Percentiles rank a stretch among this genome's conserved stretches.
These are phyloP conservation scores for Ophiocordyceps australis DNA, from an alignment of 2,329 filamentous ascomycete species.

Conservation along the genomic window DNA sequence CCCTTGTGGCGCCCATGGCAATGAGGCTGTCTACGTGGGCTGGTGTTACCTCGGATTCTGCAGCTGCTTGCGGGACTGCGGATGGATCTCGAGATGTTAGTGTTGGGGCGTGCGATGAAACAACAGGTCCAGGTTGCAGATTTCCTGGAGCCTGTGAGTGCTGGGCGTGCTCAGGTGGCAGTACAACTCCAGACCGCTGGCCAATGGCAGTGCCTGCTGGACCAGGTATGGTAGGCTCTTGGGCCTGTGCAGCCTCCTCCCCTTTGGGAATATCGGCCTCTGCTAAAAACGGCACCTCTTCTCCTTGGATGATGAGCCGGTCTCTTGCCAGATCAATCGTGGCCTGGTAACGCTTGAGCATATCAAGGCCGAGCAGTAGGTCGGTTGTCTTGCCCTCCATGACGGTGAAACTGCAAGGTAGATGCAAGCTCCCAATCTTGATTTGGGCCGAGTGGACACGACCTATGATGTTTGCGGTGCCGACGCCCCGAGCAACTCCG, in stretches of 20 bases:
- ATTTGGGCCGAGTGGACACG: constrained; percentile 92
- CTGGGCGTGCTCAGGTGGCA: constrained; percentile 7
- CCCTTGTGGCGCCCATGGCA: constrained; percentile 57
- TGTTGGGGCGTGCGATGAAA: constrained; percentile 9
- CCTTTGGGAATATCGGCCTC: constrained; percentile 90
- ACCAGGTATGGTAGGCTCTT: constrained; percentile 71
- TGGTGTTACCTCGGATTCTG: constrained; percentile 25
- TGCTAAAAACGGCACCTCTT: constrained; percentile 76
- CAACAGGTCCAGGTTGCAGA: no score
- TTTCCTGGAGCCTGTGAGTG: constrained; percentile 7
- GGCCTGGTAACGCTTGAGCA: constrained; percentile 91
- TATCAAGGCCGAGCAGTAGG: constrained; percentile 80
- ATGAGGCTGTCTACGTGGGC: constrained; percentile 61
- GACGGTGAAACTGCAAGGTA: constrained; percentile 93
- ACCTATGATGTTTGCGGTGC: constrained; percentile 84
- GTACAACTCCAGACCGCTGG: constrained; percentile 61
- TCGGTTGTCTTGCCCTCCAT: constrained; percentile 99
- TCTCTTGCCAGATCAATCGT: constrained; percentile 76
- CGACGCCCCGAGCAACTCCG: constrained; percentile 82
- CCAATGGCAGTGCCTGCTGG: constrained; percentile 83
- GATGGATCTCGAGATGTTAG: no score
- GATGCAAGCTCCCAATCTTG: constrained; percentile 70
- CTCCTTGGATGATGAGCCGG: constrained; percentile 71
- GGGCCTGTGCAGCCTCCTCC: constrained; percentile 52
- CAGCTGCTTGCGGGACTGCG: constrained; percentile 8